These are phyloP conservation scores for Meyerozyma sp. DNA, from an alignment of 1,139 yeast species.

Conservation along the genomic window DNA sequence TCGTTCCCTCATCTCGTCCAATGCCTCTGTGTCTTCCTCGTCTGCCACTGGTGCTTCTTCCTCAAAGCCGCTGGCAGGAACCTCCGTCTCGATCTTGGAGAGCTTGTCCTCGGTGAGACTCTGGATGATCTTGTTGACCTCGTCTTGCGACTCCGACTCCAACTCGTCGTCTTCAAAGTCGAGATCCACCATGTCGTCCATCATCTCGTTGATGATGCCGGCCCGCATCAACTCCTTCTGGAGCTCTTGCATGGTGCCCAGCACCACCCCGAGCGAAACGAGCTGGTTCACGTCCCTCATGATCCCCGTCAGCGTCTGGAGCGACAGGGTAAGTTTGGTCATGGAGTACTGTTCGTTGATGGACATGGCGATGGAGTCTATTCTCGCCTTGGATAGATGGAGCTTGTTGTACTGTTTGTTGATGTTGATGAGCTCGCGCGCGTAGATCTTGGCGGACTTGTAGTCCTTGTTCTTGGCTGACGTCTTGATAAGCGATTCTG, in stretches of 20 bases:
- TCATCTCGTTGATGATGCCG: slow-evolving; percentile 94
- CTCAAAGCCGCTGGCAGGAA: slow-evolving; percentile 32
- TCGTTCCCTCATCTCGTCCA: slow-evolving; percentile 86
- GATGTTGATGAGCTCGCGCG: slow-evolving; percentile 73
- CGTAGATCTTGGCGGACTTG: slow-evolving; percentile 72
- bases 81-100: slow-evolving; percentile 36
- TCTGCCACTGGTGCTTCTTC: slow-evolving; percentile 23
- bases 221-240: slow-evolving; percentile 86
- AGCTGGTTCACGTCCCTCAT: slow-evolving; percentile 87
- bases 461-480: slow-evolving; percentile 77
- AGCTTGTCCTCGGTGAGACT: slow-evolving; percentile 41
- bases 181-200: slow-evolving; percentile 80
- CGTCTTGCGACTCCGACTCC: slow-evolving; percentile 68
- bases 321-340: slow-evolving; percentile 75
- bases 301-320: slow-evolving; percentile 71
- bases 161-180: slow-evolving; percentile 60
- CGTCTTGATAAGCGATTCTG: slow-evolving; percentile 67
- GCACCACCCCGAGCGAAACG: slow-evolving; percentile 73
- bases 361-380: slow-evolving; percentile 82
- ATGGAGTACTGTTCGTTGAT: slow-evolving; percentile 89
- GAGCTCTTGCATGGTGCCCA: slow-evolving; percentile 79
- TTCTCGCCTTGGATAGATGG: slow-evolving; percentile 75
- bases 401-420: slow-evolving; percentile 71
- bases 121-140: slow-evolving; percentile 47
- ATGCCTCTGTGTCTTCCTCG: slow-evolving; percentile 62